Conservation (phyloP, 805 yeast genomes). For the Brettanomyces sp. region DNA sequence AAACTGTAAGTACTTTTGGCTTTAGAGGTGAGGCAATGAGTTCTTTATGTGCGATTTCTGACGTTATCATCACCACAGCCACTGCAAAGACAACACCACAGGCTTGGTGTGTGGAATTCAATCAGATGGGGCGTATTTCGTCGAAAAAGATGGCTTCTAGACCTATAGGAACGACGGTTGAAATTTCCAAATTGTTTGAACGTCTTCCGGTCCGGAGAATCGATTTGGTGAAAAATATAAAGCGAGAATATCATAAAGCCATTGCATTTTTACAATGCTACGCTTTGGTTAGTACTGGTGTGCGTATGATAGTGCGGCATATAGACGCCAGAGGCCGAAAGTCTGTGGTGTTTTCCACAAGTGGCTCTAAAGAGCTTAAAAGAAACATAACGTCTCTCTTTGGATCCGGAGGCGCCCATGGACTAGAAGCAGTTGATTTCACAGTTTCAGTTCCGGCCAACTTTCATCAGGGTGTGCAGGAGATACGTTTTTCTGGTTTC, state of each 20-base stretch:
- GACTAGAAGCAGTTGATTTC: constrained; percentile 43
- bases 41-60: constrained; percentile 51
- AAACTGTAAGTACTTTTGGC: constrained; percentile 47
- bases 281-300: constrained; percentile 47
- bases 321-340: constrained; percentile 38
- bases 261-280: constrained; percentile 56
- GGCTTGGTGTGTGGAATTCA: constrained; percentile 49
- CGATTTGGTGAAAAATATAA: constrained; percentile 57
- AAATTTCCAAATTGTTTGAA: constrained; percentile 49
- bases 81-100: constrained; percentile 38
- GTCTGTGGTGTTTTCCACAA: constrained; percentile 47
- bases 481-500: constrained; percentile 41
- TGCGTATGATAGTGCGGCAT: constrained; percentile 56
- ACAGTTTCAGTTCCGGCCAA: constrained; percentile 27
- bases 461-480: constrained; percentile 21
- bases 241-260: constrained; percentile 66
- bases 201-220: constrained; percentile 75
- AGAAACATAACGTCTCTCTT: constrained; percentile 59
- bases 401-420: constrained; percentile 58
- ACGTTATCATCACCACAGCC: constrained; percentile 42
- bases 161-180: constrained; percentile 60
- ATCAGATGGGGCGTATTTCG: constrained; percentile 42
- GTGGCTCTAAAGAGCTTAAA: constrained; percentile 37
- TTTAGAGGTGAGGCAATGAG: constrained; percentile 79
- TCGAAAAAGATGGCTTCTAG: constrained; percentile 35